phyloP scores from a whole-genome alignment of 352 stramenopile species.

The Phytophthora citricola region DNA sequence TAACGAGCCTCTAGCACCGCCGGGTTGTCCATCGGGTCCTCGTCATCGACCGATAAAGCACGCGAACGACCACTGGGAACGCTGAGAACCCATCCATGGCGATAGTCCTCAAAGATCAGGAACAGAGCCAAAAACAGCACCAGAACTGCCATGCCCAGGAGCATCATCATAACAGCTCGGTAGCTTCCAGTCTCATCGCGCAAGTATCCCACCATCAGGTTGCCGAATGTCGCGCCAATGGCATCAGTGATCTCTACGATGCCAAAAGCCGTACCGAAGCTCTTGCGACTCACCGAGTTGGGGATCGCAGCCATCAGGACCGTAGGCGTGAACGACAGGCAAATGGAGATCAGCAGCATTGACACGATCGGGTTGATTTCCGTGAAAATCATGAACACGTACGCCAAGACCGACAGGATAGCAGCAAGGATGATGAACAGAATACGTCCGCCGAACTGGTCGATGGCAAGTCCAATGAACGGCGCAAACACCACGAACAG shows the following conservation, averaged over 20 bases:
- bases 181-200: conserved; percentile 82
- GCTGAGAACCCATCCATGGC: conserved; percentile 63
- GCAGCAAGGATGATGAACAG: conserved; percentile 79
- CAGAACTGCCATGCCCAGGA: conserved; percentile 73
- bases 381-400: conserved; percentile 88
- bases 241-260: conserved; percentile 90
- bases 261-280: conserved; percentile 86
- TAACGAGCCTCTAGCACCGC: conserved; percentile 49
- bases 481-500: conserved; percentile 88
- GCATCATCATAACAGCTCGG: conserved; percentile 86
- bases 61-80: conserved; percentile 56
- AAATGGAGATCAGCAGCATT: conserved; percentile 90
- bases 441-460: conserved; percentile 89
- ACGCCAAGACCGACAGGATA: conserved; percentile 78
- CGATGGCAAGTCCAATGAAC: conserved; percentile 88
- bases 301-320: conserved; percentile 90
- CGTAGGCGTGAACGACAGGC: conserved; percentile 86
- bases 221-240: conserved; percentile 82
- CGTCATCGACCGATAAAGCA: conserved; percentile 68
- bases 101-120: conserved; percentile 70
- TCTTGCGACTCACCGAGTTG: conserved; percentile 74
- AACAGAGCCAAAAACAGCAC: conserved; percentile 76
- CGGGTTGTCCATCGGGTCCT: conserved; percentile 51
- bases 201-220: conserved; percentile 87
- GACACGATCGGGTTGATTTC: conserved; percentile 75